A percentile compares a stretch with the other conserved stretches of the same genome.
Conservation (phyloP, 805 yeast genomes). For the Cyberlindnera mrakii region DNA sequence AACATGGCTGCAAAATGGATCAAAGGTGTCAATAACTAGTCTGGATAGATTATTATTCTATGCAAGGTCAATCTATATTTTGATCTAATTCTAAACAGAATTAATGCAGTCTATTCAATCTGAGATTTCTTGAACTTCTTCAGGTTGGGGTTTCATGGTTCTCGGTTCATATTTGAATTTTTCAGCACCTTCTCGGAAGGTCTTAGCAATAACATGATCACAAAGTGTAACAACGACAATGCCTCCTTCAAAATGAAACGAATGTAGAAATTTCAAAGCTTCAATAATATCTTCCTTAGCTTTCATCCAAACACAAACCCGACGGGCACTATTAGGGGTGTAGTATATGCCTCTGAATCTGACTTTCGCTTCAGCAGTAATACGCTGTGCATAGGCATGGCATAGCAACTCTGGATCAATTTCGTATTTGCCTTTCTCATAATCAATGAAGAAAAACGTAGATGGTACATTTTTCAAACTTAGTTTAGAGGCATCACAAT, state of each 20-base stretch:
- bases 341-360: too few relatives aligned
- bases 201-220: slow-evolving; percentile 6
- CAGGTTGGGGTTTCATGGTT: background rate
- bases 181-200: background rate
- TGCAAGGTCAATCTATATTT: too few relatives aligned
- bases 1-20: slow-evolving; percentile 54
- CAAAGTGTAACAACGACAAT: slow-evolving; percentile 2
- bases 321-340: too few relatives aligned
- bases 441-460: background rate
- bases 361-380: background rate
- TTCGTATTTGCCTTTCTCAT: background rate
- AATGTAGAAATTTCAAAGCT: slow-evolving; percentile 5
- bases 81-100: background rate
- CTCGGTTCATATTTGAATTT: background rate
- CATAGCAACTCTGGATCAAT: background rate
- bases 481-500: background rate
- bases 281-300: slow-evolving; percentile 1
- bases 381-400: background rate
- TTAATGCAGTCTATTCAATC: background rate
- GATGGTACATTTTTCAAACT: background rate
- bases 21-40: slow-evolving; percentile 24
- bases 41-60: too few relatives aligned
- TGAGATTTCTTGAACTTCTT: background rate
- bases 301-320: background rate
- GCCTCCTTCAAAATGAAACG: background rate